Percentiles rank a stretch among this genome's conserved stretches.
These are phyloP conservation scores for Euphorbia corollata DNA, from an alignment of 441 rosid genomes.

Conservation along the genomic window DNA sequence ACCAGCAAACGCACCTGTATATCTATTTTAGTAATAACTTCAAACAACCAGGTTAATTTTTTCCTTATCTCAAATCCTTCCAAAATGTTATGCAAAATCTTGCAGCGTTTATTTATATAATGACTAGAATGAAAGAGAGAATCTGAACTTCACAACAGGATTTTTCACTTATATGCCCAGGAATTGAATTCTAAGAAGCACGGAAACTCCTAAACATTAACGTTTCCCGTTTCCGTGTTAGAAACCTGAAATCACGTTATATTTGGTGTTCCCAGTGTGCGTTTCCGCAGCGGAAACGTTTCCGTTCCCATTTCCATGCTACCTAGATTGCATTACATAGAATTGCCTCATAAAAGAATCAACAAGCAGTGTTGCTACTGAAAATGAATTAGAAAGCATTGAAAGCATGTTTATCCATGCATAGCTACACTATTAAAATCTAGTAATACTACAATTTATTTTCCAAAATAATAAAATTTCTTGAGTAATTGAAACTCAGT, in stretches of 20 bases:
- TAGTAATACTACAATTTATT: not conserved
- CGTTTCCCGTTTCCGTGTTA: too few species aligned
- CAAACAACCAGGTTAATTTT: not conserved
- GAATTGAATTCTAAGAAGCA: not conserved
- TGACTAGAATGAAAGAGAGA: not conserved
- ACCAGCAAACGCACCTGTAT: not conserved
- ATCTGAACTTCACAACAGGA: not conserved
- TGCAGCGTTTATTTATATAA: not conserved
- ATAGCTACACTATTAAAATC: not conserved
- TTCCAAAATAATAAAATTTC: not conserved
- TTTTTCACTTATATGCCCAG: not conserved
- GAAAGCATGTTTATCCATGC: not conserved
- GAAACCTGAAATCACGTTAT: too few species aligned
- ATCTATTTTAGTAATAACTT: not conserved
- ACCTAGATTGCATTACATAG: too few species aligned
- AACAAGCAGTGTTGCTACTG: not conserved
- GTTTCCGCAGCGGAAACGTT: too few species aligned
- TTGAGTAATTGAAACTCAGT: not conserved
- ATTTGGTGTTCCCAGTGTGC: too few species aligned
- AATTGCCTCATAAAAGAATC: not conserved
- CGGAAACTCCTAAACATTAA: too few species aligned
- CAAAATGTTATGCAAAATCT: not conserved
- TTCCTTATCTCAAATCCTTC: not conserved
- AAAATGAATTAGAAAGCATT: slow-evolving; percentile 2
- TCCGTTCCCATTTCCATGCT: too few species aligned